phyloP scores from a whole-genome alignment of 1,139 yeast species.

The Hansenula lynferdii region DNA sequence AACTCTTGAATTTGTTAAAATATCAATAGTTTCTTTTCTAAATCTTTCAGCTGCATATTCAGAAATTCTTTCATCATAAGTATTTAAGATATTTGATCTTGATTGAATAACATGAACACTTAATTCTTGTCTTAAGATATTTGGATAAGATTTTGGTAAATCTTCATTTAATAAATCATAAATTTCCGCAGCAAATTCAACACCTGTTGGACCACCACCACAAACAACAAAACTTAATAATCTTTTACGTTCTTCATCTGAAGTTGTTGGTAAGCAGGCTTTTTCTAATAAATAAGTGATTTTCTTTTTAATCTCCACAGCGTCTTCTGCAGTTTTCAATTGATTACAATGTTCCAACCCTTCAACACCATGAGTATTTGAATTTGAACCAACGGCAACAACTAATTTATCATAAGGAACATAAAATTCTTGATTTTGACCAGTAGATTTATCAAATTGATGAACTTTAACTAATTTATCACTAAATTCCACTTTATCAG shows the following conservation, averaged over 20 bases:
- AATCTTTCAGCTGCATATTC: constrained; percentile 58
- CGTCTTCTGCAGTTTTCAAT: constrained; percentile 62
- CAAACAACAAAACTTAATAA: constrained; percentile 59
- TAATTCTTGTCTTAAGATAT: constrained; percentile 50
- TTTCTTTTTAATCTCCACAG: constrained; percentile 47
- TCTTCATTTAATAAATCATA: constrained; percentile 59
- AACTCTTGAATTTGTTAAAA: constrained; percentile 56
- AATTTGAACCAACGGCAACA: constrained; percentile 58
- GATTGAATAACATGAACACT: constrained; percentile 63
- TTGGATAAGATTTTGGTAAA: constrained; percentile 47
- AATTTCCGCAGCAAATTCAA: constrained; percentile 63
- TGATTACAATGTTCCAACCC: constrained; percentile 55
- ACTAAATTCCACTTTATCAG: constrained; percentile 46
- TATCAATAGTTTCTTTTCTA: constrained; percentile 51
- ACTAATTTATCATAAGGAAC: constrained; percentile 63
- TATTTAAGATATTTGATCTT: constrained; percentile 56
- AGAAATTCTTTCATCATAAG: constrained; percentile 56
- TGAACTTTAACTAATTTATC: constrained; percentile 50
- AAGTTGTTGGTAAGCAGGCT: constrained; percentile 57
- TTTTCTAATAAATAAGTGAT: constrained; percentile 49
- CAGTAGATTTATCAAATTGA: constrained; percentile 33
- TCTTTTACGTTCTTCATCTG: constrained; percentile 53
- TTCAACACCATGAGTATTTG: constrained; percentile 62
- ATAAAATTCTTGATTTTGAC: constrained; percentile 37
- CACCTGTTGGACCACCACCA: constrained; percentile 74